Evolutionary conservation across 1,284 basidiomycete species (phyloP).

Genomic region (Cerrena zonata): DNA sequence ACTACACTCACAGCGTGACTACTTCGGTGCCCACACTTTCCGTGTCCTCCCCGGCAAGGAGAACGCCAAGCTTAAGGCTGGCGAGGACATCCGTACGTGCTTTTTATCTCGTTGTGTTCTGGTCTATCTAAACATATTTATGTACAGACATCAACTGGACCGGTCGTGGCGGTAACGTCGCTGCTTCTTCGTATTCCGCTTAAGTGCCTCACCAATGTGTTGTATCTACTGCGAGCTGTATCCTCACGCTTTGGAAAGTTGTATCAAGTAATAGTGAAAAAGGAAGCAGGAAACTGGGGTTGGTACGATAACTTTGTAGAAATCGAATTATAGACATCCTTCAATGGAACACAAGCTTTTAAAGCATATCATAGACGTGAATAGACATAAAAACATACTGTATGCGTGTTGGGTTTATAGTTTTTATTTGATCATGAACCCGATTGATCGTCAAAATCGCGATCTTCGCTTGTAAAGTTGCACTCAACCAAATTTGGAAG

Average conservation of each 20-base stretch:
- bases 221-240: background rate
- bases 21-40: slow-evolving; percentile 95
- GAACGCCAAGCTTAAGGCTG: slow-evolving; percentile 73
- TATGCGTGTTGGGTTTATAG: too few species aligned
- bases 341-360: background rate
- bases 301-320: background rate
- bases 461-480: too few species aligned
- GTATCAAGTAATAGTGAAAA: background rate
- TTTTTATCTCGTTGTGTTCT: slow-evolving; percentile 8
- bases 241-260: background rate
- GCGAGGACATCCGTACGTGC: slow-evolving; percentile 81
- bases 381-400: too few species aligned
- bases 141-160: slow-evolving; percentile 82
- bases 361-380: too few species aligned
- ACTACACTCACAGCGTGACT: slow-evolving; percentile 66
- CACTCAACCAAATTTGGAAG: background rate
- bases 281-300: slow-evolving; percentile 2
- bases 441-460: too few species aligned
- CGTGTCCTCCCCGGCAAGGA: slow-evolving; percentile 84
- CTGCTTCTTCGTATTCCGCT: slow-evolving; percentile 86
- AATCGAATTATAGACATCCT: background rate
- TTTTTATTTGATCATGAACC: too few species aligned
- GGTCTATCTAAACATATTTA: slow-evolving; percentile 8
- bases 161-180: slow-evolving; percentile 89
- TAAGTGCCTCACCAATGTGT: slow-evolving; percentile 41